Evolutionary conservation across 306 rosid genomes (phyloP).

Genomic region (Castanea crenata): DNA sequence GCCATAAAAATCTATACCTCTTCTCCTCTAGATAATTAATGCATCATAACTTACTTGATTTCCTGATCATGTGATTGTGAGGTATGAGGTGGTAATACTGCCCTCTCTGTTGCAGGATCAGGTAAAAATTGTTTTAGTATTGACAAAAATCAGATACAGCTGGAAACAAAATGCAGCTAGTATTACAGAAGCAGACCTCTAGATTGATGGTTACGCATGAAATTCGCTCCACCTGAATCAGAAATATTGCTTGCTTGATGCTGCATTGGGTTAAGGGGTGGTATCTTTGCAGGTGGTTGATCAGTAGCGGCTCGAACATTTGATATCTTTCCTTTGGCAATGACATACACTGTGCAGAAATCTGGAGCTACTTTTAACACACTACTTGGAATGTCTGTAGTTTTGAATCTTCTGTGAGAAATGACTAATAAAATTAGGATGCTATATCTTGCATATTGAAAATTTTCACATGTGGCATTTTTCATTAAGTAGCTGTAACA

Average conservation of each 20-base stretch:
- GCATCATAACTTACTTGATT: constrained; percentile 49
- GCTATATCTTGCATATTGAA: background rate
- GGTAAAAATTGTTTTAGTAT: constrained; percentile 1
- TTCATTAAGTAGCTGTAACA: background rate
- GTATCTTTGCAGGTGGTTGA: constrained; percentile 26
- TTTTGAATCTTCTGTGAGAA: constrained; percentile 64
- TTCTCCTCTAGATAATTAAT: background rate
- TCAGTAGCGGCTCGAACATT: constrained; percentile 44
- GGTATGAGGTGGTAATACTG: background rate
- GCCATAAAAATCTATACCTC: background rate
- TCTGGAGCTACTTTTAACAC: constrained; percentile 68
- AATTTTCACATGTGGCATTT: background rate
- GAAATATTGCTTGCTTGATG: constrained; percentile 8
- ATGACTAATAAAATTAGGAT: constrained; percentile 1
- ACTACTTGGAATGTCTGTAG: constrained; percentile 43
- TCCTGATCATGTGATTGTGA: constrained; percentile 20
- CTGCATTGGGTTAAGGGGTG: constrained; percentile 10
- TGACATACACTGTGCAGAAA: constrained; percentile 75
- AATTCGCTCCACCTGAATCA: constrained; percentile 12
- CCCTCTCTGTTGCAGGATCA: constrained; percentile 36
- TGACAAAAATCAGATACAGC: background rate
- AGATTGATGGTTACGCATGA: constrained; percentile 17
- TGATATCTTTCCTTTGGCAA: constrained; percentile 71
- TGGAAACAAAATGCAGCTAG: background rate
- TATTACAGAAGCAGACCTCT: constrained; percentile 28